A percentile compares a stretch with the other conserved stretches of the same genome.
phyloP scores from a whole-genome alignment of 345 rosid species.

The Syzygium grande region DNA sequence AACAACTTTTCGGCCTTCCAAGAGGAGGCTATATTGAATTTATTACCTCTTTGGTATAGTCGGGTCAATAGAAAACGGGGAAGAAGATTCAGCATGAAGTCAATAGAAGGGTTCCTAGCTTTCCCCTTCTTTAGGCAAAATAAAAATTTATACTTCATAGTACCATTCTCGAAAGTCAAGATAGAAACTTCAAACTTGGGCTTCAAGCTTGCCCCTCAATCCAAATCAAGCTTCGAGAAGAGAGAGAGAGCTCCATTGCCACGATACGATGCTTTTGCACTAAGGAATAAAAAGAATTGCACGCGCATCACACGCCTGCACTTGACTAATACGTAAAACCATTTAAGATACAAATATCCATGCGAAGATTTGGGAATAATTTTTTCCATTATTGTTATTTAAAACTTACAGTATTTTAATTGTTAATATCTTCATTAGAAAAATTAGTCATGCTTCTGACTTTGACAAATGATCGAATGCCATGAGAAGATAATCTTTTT shows the following conservation, averaged over 20 bases:
- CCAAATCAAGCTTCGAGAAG: not conserved
- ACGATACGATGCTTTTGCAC: not conserved
- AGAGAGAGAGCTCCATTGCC: not conserved
- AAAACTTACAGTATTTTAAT: not conserved
- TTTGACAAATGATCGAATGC: not conserved
- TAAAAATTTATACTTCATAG: not conserved
- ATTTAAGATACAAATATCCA: not conserved
- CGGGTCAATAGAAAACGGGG: not conserved
- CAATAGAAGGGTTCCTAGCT: not conserved
- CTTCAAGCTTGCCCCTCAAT: not conserved
- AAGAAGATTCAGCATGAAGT: not conserved
- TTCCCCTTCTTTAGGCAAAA: not conserved
- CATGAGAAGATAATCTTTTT: not conserved
- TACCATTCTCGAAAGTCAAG: not conserved
- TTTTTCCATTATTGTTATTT: not conserved
- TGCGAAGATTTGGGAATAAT: not conserved
- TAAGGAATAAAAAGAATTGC: not conserved
- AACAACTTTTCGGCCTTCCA: not conserved
- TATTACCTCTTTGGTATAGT: not conserved
- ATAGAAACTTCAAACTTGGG: not conserved
- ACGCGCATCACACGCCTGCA: not conserved
- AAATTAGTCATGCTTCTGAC: not conserved
- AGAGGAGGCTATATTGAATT: not conserved
- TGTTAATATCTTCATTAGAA: not conserved
- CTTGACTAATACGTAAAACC: not conserved